Percentiles rank a stretch among this genome's conserved stretches.
phyloP scores from a whole-genome alignment of 371 early-diverging fungal species.

The Apophysomyces variabilis region DNA sequence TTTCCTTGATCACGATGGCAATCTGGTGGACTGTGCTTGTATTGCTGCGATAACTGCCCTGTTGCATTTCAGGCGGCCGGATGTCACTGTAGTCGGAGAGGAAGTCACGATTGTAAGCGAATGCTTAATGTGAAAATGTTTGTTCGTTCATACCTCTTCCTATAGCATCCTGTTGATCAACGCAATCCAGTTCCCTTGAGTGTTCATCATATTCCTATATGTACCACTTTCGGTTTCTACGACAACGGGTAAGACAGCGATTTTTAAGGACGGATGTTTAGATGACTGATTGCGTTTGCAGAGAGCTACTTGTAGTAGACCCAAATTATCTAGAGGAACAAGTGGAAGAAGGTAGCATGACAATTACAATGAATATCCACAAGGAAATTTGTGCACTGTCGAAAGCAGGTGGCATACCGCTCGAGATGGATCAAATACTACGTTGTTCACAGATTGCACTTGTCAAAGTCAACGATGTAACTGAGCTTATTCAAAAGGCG shows the following conservation, averaged over 20 bases:
- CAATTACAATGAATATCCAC: constrained; percentile 88
- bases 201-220: constrained; percentile 94
- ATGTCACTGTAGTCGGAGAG: constrained; percentile 90
- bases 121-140: constrained; percentile 25
- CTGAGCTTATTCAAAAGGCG: constrained; percentile 69
- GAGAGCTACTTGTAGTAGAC: constrained; percentile 82
- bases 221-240: constrained; percentile 90
- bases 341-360: constrained; percentile 79
- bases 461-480: constrained; percentile 74
- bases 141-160: background rate
- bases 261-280: no score
- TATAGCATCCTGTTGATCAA: constrained; percentile 85
- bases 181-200: constrained; percentile 91
- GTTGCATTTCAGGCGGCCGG: constrained; percentile 90
- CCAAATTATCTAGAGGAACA: constrained; percentile 87
- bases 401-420: constrained; percentile 90
- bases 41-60: constrained; percentile 92
- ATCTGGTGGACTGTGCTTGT: constrained; percentile 88
- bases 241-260: constrained; percentile 71
- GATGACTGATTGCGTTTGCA: constrained; percentile 21
- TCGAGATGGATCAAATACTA: constrained; percentile 71
- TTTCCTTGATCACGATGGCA: constrained; percentile 93
- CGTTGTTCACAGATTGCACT: constrained; percentile 79
- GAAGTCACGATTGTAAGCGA: constrained; percentile 81
- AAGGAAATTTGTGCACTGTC: constrained; percentile 89